phyloP scores from a whole-genome alignment of 331 rosid genomes.

The Saraca asoca region DNA sequence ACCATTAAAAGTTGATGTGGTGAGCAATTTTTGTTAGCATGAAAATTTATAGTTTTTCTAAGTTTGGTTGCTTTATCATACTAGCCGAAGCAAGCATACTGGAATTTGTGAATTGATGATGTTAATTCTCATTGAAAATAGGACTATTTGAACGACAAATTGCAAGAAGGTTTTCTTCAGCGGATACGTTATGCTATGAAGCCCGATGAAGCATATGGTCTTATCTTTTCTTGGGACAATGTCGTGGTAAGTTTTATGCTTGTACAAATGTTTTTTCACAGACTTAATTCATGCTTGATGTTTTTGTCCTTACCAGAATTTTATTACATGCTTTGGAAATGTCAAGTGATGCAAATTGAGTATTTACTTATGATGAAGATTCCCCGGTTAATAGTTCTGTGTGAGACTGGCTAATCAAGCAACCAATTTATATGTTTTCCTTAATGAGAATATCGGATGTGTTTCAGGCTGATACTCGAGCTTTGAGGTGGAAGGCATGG shows the following conservation, averaged over 20 bases:
- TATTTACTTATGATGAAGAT: conserved; percentile 16
- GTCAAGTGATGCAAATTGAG: conserved; percentile 25
- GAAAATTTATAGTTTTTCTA: conserved; percentile 12
- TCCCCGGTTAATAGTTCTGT: conserved; percentile 13
- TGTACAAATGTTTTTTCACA: conserved; percentile 5
- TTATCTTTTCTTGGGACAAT: conserved; percentile 92
- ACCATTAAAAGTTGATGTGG: conserved; percentile 92
- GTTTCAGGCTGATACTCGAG: conserved; percentile 89
- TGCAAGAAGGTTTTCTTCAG: conserved; percentile 93
- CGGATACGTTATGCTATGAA: conserved; percentile 97
- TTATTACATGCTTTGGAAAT: conserved; percentile 21
- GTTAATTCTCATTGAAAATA: conserved; percentile 48
- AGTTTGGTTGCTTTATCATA: not conserved
- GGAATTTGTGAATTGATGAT: conserved; percentile 33
- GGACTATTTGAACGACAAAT: conserved; percentile 91
- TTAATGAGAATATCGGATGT: conserved; percentile 30
- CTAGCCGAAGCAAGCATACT: conserved; percentile 21
- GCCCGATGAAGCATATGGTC: conserved; percentile 99
- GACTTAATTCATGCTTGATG: conserved; percentile 18
- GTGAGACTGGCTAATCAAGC: conserved; percentile 10
- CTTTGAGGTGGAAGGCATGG: conserved; percentile 79
- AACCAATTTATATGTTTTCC: conserved; percentile 7
- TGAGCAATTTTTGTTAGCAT: conserved; percentile 44
- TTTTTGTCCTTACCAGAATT: conserved; percentile 23
- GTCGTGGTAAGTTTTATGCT: conserved; percentile 73